Conservation (phyloP, 148 eudicot species). For the Rhododendron molle region DNA sequence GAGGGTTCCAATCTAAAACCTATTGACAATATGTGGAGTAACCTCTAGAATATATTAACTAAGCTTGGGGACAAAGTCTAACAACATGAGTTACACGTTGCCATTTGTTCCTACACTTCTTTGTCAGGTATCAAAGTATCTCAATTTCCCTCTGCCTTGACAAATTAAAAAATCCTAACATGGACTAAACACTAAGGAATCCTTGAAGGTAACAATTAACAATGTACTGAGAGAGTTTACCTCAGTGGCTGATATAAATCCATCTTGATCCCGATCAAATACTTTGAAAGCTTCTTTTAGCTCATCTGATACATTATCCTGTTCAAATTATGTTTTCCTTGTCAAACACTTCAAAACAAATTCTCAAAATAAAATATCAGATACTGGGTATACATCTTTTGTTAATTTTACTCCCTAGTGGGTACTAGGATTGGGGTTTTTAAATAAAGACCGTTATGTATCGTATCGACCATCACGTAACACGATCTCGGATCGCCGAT, state of each 20-base stretch:
- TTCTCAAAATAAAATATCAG: neutral
- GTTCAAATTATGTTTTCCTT: neutral
- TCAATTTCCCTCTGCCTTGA: neutral
- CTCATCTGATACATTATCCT: slow-evolving; percentile 41
- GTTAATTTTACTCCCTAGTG: neutral
- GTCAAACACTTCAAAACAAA: neutral
- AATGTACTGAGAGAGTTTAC: slow-evolving; percentile 7
- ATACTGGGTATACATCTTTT: neutral
- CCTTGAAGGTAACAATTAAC: neutral
- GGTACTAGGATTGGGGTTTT: too few relatives aligned
- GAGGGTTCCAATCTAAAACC: too few relatives aligned
- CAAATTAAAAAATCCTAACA: neutral
- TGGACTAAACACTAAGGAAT: neutral
- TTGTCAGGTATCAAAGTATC: neutral
- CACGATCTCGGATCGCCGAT: neutral
- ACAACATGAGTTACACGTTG: too few relatives aligned
- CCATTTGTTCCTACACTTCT: too few relatives aligned
- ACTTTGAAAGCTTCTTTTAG: slow-evolving; percentile 54
- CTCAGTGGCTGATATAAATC: slow-evolving; percentile 47
- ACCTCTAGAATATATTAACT: too few relatives aligned
- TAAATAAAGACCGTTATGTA: too few relatives aligned
- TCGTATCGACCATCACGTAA: too few relatives aligned
- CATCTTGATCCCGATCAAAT: slow-evolving; percentile 54
- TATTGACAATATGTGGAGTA: too few relatives aligned
- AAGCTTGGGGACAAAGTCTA: too few relatives aligned